These are phyloP conservation scores for Penicillium egyptiacum DNA, from an alignment of 495 filamentous ascomycete genomes.

Conservation along the genomic window DNA sequence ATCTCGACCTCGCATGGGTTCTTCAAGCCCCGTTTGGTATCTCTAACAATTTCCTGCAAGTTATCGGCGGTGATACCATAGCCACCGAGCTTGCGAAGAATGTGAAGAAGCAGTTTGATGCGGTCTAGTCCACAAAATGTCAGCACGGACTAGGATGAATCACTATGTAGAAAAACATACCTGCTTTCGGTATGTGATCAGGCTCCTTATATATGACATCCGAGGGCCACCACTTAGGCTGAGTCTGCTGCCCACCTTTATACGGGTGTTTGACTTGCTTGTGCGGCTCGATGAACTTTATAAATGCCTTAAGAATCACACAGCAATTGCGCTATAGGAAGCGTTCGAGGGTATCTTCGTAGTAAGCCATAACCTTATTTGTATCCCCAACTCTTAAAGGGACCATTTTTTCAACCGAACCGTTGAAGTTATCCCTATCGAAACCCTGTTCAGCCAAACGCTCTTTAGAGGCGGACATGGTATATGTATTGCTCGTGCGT, in stretches of 20 bases:
- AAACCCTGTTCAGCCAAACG: no score
- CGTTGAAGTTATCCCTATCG: no score
- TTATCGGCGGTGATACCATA: slow-evolving; percentile 39
- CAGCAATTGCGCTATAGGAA: slow-evolving; percentile 70
- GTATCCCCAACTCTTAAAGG: slow-evolving; percentile 38
- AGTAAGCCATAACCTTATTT: slow-evolving; percentile 37
- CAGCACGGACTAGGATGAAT: neutral
- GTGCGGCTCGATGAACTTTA: slow-evolving; percentile 76
- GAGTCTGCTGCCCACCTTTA: slow-evolving; percentile 58
- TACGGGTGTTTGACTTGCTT: slow-evolving; percentile 69
- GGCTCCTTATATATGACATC: slow-evolving; percentile 70
- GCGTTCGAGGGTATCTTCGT: slow-evolving; percentile 53
- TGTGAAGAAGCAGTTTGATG: slow-evolving; percentile 42
- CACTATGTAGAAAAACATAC: slow-evolving; percentile 46
- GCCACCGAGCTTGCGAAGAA: slow-evolving; percentile 37
- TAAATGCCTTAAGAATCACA: slow-evolving; percentile 71
- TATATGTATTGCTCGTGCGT: no score
- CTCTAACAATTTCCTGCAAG: slow-evolving; percentile 35
- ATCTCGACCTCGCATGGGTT: slow-evolving; percentile 37
- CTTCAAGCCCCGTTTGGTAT: slow-evolving; percentile 24
- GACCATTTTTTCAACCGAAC: slow-evolving; percentile 4
- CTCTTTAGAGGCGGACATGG: no score
- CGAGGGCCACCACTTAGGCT: slow-evolving; percentile 83
- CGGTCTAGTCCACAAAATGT: slow-evolving; percentile 29
- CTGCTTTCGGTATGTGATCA: slow-evolving; percentile 74